Evolutionary conservation across 768 basidiomycete genomes (phyloP).

Genomic region (Mycena crocata): DNA sequence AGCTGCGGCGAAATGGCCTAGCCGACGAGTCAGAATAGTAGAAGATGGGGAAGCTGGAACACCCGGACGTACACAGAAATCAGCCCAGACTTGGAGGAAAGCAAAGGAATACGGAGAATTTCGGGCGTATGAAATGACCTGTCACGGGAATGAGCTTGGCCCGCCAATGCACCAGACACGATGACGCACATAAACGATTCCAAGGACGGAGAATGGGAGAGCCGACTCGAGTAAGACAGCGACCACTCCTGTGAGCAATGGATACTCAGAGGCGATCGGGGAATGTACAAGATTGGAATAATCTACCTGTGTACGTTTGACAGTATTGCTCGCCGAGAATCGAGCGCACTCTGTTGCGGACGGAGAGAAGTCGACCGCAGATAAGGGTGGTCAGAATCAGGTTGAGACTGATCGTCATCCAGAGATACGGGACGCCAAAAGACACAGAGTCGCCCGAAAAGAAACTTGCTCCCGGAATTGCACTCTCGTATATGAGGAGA

Average conservation of each 20-base stretch:
- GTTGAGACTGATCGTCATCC: constrained; percentile 46
- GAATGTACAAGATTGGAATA: not conserved
- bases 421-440: constrained; percentile 46
- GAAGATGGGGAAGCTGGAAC: not conserved
- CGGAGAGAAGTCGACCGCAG: constrained; percentile 38
- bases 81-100: constrained; percentile 46
- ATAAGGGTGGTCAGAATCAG: constrained; percentile 46
- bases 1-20: constrained; percentile 35
- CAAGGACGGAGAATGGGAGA: constrained; percentile 44
- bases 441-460: constrained; percentile 41
- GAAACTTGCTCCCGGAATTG: constrained; percentile 43
- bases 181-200: constrained; percentile 37
- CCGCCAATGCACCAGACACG: not conserved
- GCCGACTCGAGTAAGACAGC: constrained; percentile 47
- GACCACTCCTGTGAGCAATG: constrained; percentile 28
- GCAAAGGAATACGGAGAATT: constrained; percentile 40
- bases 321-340: constrained; percentile 39
- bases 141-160: not conserved
- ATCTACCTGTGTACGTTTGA: constrained; percentile 41
- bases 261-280: not conserved
- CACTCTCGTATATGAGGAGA: constrained; percentile 43
- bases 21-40: not conserved
- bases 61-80: constrained; percentile 43
- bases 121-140: constrained; percentile 40
- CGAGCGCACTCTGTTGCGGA: constrained; percentile 35